Evolutionary conservation across 2,329 filamentous ascomycete species (phyloP).

Genomic region (Cladophialophora bantiana): DNA sequence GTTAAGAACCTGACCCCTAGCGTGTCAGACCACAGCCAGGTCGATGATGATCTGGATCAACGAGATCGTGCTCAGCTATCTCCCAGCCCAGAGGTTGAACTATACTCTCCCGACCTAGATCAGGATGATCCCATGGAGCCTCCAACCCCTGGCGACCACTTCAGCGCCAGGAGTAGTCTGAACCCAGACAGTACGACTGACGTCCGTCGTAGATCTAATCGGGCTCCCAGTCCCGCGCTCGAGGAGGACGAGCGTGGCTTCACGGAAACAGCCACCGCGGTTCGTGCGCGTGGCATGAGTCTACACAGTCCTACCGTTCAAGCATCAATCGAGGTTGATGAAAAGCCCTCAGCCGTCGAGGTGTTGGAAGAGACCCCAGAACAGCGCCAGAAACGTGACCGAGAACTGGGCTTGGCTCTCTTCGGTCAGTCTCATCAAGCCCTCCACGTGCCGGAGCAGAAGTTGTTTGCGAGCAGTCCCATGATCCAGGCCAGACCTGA

Average conservation of each 20-base stretch:
- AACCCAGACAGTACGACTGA: slow-evolving; percentile 44
- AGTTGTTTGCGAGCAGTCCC: slow-evolving; percentile 48
- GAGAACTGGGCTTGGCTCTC: slow-evolving; percentile 44
- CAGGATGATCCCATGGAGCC: slow-evolving; percentile 67
- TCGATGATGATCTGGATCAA: slow-evolving; percentile 70
- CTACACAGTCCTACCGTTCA: slow-evolving; percentile 49
- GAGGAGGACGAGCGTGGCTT: slow-evolving; percentile 97
- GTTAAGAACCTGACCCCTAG: slow-evolving; percentile 81
- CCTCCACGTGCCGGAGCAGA: slow-evolving; percentile 57
- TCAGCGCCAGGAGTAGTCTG: slow-evolving; percentile 58
- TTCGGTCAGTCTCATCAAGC: slow-evolving; percentile 56
- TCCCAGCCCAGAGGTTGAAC: slow-evolving; percentile 89
- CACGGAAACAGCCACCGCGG: slow-evolving; percentile 87
- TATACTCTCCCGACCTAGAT: slow-evolving; percentile 86
- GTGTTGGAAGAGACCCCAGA: slow-evolving; percentile 42
- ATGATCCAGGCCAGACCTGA: slow-evolving; percentile 38
- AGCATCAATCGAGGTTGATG: slow-evolving; percentile 47
- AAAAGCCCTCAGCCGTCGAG: slow-evolving; percentile 45
- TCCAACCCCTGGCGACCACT: slow-evolving; percentile 68
- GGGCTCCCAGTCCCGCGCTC: slow-evolving; percentile 83
- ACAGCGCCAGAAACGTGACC: slow-evolving; percentile 55
- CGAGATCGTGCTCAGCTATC: slow-evolving; percentile 72
- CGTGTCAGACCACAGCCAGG: slow-evolving; percentile 73
- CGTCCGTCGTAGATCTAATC: slow-evolving; percentile 55
- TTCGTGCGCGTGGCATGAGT: slow-evolving; percentile 66